These are phyloP conservation scores for Alternaria ventricosa DNA, from an alignment of 2,329 filamentous ascomycete species.

Conservation along the genomic window DNA sequence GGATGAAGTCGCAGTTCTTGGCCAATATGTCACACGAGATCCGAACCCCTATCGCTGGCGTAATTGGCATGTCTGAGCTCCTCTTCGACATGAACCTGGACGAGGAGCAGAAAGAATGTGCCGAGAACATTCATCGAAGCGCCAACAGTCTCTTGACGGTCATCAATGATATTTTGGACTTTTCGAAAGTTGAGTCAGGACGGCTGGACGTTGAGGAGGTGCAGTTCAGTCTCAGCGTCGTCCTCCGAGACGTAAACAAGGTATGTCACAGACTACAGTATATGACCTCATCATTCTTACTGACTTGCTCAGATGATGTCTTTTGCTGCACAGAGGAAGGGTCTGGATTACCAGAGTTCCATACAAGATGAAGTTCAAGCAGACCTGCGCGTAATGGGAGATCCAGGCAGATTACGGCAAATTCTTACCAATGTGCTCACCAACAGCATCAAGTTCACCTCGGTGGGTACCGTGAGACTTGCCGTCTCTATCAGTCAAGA, in stretches of 20 bases:
- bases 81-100: slow-evolving; percentile 71
- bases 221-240: slow-evolving; percentile 75
- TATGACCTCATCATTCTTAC: not conserved
- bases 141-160: slow-evolving; percentile 83
- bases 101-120: slow-evolving; percentile 75
- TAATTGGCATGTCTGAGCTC: slow-evolving; percentile 80
- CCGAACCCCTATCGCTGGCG: slow-evolving; percentile 77
- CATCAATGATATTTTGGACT: slow-evolving; percentile 90
- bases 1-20: slow-evolving; percentile 80
- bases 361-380: slow-evolving; percentile 68
- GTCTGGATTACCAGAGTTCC: slow-evolving; percentile 72
- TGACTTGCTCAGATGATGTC: slow-evolving; percentile 67
- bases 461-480: slow-evolving; percentile 58
- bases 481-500: slow-evolving; percentile 69
- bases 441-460: slow-evolving; percentile 52
- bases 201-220: slow-evolving; percentile 80
- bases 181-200: slow-evolving; percentile 84
- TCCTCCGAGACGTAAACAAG: slow-evolving; percentile 80
- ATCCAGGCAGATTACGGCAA: slow-evolving; percentile 82
- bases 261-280: not conserved
- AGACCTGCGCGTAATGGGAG: slow-evolving; percentile 81
- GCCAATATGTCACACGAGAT: slow-evolving; percentile 87
- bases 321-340: slow-evolving; percentile 82
- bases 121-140: slow-evolving; percentile 79
- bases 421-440: slow-evolving; percentile 82